Percentiles rank a stretch among this genome's conserved stretches.
phyloP scores from a whole-genome alignment of 2,329 filamentous ascomycete species.

The Metarhizium sp. region DNA sequence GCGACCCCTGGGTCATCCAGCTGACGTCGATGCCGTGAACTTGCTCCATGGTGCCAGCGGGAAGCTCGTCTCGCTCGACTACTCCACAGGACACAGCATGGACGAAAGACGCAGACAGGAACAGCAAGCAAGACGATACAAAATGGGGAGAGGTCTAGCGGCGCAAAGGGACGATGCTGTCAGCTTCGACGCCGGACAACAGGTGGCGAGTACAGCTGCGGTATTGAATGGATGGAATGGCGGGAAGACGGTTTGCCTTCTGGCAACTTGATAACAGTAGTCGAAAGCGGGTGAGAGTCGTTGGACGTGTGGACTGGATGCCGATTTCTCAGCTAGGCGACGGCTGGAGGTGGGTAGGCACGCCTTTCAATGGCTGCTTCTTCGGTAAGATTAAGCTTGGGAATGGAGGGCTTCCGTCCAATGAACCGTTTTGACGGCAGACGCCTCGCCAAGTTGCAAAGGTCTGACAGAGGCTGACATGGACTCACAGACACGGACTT shows the following conservation, averaged over 20 bases:
- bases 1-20: constrained; percentile 76
- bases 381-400: neutral
- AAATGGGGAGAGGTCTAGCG: neutral
- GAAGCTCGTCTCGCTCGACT: constrained; percentile 1
- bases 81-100: neutral
- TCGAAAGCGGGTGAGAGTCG: neutral
- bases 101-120: neutral
- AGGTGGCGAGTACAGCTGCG: neutral
- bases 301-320: neutral
- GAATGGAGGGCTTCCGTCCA: neutral
- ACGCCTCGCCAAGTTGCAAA: neutral
- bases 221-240: neutral
- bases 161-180: neutral
- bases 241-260: neutral
- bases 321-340: neutral
- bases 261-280: neutral
- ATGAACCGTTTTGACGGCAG: neutral
- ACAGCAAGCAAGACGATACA: neutral
- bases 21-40: constrained; percentile 78
- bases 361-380: neutral
- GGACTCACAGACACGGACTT: neutral
- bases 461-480: neutral
- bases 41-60: constrained; percentile 57
- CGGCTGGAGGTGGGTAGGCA: neutral
- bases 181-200: neutral